Evolutionary conservation across 306 rosid genomes (phyloP).

Genomic region (Quercus cerris): DNA sequence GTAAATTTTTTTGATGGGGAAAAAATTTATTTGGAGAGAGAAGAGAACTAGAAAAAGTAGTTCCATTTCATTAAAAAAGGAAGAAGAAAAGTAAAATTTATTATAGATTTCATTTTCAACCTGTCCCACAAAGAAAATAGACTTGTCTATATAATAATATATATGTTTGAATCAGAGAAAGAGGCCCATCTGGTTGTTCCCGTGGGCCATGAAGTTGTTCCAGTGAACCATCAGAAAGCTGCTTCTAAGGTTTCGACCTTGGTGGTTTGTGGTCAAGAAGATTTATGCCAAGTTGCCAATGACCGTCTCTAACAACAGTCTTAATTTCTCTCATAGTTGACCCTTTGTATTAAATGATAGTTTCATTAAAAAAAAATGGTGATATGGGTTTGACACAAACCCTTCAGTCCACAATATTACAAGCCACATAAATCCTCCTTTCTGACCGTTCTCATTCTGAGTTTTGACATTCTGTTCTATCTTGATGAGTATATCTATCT

Average conservation of each 20-base stretch:
- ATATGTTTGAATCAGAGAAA: background rate
- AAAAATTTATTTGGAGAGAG: too few relatives aligned
- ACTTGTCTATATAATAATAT: background rate
- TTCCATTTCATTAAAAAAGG: too few relatives aligned
- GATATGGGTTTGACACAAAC: conserved; percentile 5
- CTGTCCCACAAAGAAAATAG: background rate
- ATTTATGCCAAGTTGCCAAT: background rate
- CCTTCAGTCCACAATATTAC: background rate
- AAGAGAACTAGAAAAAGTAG: too few relatives aligned
- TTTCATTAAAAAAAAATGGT: background rate
- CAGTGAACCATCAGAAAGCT: conserved; percentile 23
- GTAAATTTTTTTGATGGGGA: background rate
- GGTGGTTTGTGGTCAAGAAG: conserved; percentile 22
- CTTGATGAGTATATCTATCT: background rate
- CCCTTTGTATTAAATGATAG: conserved; percentile 20
- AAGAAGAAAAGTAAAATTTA: background rate
- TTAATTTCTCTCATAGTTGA: conserved; percentile 17
- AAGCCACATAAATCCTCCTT: background rate
- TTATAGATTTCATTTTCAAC: background rate
- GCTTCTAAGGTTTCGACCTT: background rate
- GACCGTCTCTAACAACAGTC: background rate
- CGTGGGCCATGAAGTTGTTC: conserved; percentile 14
- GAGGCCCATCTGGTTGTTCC: conserved; percentile 19
- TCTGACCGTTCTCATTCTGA: too few relatives aligned
- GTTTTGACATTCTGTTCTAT: background rate